Percentiles rank a stretch among this genome's conserved stretches.
phyloP scores from a whole-genome alignment of 2,329 filamentous ascomycete species.

The Epichloe sibirici region DNA sequence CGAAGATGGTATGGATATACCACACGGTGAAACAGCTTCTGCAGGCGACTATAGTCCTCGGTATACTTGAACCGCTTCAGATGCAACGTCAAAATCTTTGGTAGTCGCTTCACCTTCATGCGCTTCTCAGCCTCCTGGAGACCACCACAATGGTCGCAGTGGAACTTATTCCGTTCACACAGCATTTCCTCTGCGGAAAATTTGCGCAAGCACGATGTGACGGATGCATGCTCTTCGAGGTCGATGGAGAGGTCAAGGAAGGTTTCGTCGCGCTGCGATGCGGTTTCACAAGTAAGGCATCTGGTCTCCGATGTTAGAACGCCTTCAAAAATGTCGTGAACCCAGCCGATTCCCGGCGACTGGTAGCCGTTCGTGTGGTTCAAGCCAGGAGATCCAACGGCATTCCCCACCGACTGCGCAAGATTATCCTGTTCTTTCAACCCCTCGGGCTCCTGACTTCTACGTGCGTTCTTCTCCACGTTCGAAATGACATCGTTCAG shows the following conservation, averaged over 20 bases:
- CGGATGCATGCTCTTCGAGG: conserved; percentile 86
- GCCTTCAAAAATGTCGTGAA: conserved; percentile 94
- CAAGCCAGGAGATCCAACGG: conserved; percentile 20
- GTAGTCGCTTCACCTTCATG: conserved; percentile 96
- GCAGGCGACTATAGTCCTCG: conserved; percentile 81
- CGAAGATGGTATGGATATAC: conserved; percentile 95
- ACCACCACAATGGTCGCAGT: conserved; percentile 93
- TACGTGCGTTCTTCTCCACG: conserved; percentile 75
- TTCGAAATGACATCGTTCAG: conserved; percentile 94
- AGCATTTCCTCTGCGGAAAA: conserved; percentile 98
- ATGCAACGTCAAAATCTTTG: conserved; percentile 82
- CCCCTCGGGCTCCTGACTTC: conserved; percentile 39
- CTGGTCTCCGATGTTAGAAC: conserved; percentile 91
- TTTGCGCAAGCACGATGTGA: conserved; percentile 87
- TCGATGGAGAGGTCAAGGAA: conserved; percentile 96
- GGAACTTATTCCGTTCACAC: conserved; percentile 96
- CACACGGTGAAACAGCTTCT: conserved; percentile 93
- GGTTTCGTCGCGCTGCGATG: conserved; percentile 87
- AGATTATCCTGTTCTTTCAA: conserved; percentile 30
- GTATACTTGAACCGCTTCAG: conserved; percentile 98
- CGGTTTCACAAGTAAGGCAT: conserved; percentile 90
- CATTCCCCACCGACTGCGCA: conserved; percentile 37
- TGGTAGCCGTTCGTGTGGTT: conserved; percentile 31
- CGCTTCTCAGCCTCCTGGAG: conserved; percentile 96
- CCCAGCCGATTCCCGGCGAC: conserved; percentile 67